Base-by-base conservation (phyloP, 2,329 filamentous ascomycete species). In the Dactylellina drechsleri region DNA sequence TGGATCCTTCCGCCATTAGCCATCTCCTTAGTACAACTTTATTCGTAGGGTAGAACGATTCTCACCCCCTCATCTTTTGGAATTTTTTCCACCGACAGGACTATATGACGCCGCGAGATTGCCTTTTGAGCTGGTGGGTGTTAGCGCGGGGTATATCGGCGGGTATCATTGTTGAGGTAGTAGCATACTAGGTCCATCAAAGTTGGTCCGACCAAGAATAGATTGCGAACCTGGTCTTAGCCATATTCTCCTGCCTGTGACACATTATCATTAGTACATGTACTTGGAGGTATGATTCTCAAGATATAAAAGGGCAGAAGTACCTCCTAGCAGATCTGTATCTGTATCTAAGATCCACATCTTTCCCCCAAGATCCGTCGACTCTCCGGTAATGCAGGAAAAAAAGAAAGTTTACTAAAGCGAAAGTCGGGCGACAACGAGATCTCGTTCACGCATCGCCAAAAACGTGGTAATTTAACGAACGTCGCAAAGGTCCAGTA, bases 51-150 rank as follows among this genome's bases (percentile, higher is more conserved):
- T 49, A 56, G 78, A 75, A 13, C 40, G n/a, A 16, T 50, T 80
- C 86, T 75, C 84, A 91, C 89, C 64, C 89, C 91, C 80, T 92
- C 88, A 56, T 88, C 90, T 13, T 88, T 83, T 47, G 84, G 83
- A 43, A 94, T 90, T 0, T 83, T 79, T 54, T 86, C 88, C 5
- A 98, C 88, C 49, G 88, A 86, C 59, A 99, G 89, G 36, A 89
- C 89, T 77, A 97, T 84, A 82, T 99, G 95, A 80, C 95, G 92
- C 67, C 94, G 87, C 36, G 95, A 99, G 57, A 99, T 91, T 0
- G 90, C 91, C 79, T 91, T 92, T 79, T 95, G 87, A 4, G 90
- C 87, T 40, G 60, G 76, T 74, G 53, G 13, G 16, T 47, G 41
- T 61, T 50, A 62, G 66, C 52, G 4, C 36, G 23, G 41, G 72